phyloP scores from a whole-genome alignment of 345 rosid genomes.

The Arabidopsis thaliana region DNA sequence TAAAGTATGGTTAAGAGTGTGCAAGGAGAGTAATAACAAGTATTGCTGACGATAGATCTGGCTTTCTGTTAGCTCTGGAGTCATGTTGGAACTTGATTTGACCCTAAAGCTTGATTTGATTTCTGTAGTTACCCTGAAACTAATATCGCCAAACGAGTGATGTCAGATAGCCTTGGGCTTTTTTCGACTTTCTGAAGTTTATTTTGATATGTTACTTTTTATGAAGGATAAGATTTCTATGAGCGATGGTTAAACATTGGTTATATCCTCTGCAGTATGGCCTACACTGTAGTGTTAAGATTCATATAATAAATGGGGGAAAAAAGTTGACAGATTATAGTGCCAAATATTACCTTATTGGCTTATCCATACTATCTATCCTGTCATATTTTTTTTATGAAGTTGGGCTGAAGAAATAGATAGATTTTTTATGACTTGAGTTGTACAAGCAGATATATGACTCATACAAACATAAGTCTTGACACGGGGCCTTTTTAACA shows the following conservation, averaged over 20 bases:
- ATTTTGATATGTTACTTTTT: slow-evolving; percentile 27
- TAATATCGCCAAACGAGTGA: slow-evolving; percentile 1
- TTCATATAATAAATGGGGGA: neutral
- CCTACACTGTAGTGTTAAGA: slow-evolving; percentile 10
- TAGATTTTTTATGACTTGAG: neutral
- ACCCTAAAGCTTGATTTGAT: slow-evolving; percentile 41
- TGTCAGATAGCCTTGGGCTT: slow-evolving; percentile 20
- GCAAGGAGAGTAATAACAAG: neutral
- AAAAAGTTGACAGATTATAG: neutral
- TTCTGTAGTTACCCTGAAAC: slow-evolving; percentile 33
- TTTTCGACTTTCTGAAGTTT: slow-evolving; percentile 12
- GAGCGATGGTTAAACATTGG: neutral
- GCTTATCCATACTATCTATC: slow-evolving; percentile 11
- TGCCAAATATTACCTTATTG: neutral
- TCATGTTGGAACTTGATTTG: slow-evolving; percentile 40
- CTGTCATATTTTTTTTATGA: slow-evolving; percentile 16
- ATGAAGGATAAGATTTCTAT: slow-evolving; percentile 12
- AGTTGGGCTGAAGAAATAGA: slow-evolving; percentile 14
- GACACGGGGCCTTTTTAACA: neutral
- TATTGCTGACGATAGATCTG: slow-evolving; percentile 25
- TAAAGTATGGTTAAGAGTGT: slow-evolving; percentile 25
- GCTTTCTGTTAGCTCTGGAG: slow-evolving; percentile 32
- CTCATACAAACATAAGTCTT: slow-evolving; percentile 7
- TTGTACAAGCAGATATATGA: slow-evolving; percentile 14
- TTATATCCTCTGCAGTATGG: neutral